Evolutionary conservation across 2,329 filamentous ascomycete genomes (phyloP).

Genomic region (Aureobasidium vineae): DNA sequence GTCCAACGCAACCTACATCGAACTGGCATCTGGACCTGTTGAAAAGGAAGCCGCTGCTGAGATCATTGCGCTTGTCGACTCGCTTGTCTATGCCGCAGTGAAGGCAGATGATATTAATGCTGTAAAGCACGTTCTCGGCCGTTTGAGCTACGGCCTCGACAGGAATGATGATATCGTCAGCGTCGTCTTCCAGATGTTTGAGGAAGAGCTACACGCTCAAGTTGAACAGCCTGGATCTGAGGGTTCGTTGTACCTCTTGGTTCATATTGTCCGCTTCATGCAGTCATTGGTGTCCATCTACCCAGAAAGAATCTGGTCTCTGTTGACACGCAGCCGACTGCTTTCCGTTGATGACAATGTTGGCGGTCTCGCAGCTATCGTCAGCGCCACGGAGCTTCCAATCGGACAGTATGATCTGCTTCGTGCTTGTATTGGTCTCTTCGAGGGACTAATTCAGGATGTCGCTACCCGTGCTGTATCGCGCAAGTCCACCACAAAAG

Average conservation of each 20-base stretch:
- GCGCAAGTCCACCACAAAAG: constrained; percentile 58
- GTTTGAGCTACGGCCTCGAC: constrained; percentile 51
- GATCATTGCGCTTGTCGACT: constrained; percentile 70
- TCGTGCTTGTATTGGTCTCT: constrained; percentile 68
- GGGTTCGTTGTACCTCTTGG: constrained; percentile 64
- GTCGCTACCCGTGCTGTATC: constrained; percentile 67
- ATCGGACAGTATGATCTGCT: constrained; percentile 75
- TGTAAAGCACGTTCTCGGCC: constrained; percentile 49
- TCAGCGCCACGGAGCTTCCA: constrained; percentile 78
- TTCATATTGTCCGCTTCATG: constrained; percentile 78
- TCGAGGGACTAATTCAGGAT: constrained; percentile 72
- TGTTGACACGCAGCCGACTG: constrained; percentile 76
- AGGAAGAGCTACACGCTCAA: constrained; percentile 58
- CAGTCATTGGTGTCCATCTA: constrained; percentile 67
- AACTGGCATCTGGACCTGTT: constrained; percentile 50
- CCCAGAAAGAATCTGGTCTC: constrained; percentile 86
- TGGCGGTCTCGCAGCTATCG: constrained; percentile 72
- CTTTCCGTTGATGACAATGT: constrained; percentile 73
- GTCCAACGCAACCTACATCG: constrained; percentile 52
- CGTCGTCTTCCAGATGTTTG: constrained; percentile 81
- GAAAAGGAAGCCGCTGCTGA: constrained; percentile 66
- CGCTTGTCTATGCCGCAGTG: constrained; percentile 55
- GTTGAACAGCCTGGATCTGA: constrained; percentile 56
- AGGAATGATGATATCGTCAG: constrained; percentile 71
- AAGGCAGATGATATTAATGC: constrained; percentile 36